phyloP scores from a whole-genome alignment of 352 stramenopile species.

The Globisporangium canariense region DNA sequence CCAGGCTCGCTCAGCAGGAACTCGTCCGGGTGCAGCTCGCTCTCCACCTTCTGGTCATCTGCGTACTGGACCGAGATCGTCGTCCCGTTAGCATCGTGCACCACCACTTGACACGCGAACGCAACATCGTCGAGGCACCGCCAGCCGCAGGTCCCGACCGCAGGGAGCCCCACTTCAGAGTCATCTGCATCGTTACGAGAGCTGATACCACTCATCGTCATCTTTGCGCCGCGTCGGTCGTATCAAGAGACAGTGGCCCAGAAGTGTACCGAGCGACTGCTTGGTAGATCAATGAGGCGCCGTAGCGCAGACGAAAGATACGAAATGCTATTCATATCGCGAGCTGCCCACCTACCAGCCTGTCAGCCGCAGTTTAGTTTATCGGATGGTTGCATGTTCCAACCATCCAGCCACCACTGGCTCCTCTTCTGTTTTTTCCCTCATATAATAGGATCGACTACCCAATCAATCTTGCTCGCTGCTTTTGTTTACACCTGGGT shows the following conservation, averaged over 20 bases:
- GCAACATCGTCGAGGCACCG: conserved; percentile 26
- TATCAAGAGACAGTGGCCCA: not conserved
- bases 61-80: conserved; percentile 26
- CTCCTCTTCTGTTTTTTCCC: not conserved
- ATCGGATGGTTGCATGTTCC: not conserved
- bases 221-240: not conserved
- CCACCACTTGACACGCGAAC: conserved; percentile 29
- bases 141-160: conserved; percentile 16
- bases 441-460: conserved; percentile 1
- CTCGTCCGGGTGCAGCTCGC: conserved; percentile 23
- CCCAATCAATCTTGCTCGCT: not conserved
- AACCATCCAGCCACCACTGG: not conserved
- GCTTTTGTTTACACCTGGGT: conserved; percentile 1
- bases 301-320: not conserved
- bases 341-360: not conserved
- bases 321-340: conserved; percentile 1
- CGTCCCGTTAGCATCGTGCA: not conserved
- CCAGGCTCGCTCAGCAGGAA: conserved; percentile 6
- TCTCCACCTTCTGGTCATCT: conserved; percentile 27
- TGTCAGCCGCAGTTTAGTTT: no score
- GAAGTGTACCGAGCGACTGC: not conserved
- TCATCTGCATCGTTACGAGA: no score
- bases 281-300: not conserved
- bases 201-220: not conserved
- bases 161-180: not conserved